phyloP scores from a whole-genome alignment of 306 rosid species.

The Rosa lucieae region DNA sequence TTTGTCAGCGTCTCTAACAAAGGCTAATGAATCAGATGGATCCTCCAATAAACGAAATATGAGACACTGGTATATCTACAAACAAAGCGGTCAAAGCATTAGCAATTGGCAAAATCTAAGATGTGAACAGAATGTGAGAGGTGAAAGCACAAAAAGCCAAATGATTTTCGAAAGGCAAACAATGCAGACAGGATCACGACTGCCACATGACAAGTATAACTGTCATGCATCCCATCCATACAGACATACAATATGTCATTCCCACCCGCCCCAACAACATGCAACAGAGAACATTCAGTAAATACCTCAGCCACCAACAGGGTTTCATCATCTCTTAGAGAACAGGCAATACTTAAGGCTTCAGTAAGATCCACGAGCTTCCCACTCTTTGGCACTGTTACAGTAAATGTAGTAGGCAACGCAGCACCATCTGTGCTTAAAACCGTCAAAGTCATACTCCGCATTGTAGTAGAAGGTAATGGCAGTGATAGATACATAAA shows the following conservation, averaged over 20 bases:
- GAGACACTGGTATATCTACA: constrained; percentile 53
- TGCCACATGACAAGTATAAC: not conserved
- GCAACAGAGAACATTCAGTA: constrained; percentile 21
- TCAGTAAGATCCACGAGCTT: constrained; percentile 56
- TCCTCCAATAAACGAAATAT: constrained; percentile 47
- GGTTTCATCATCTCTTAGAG: constrained; percentile 64
- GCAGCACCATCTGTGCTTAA: constrained; percentile 56
- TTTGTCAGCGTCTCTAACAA: constrained; percentile 67
- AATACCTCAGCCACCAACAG: constrained; percentile 79
- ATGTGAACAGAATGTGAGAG: not conserved
- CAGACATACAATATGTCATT: not conserved
- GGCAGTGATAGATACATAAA: constrained; percentile 89
- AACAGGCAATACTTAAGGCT: constrained; percentile 60
- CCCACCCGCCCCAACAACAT: not conserved
- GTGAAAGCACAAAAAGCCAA: not conserved
- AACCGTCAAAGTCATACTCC: constrained; percentile 73
- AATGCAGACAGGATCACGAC: constrained; percentile 1
- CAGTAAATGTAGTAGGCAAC: constrained; percentile 45
- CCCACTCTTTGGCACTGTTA: constrained; percentile 58
- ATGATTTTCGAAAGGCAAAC: not conserved
- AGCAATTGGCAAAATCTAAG: constrained; percentile 6
- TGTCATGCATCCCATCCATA: not conserved
- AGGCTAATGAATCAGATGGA: constrained; percentile 52
- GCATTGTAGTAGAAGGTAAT: constrained; percentile 64
- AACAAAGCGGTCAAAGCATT: not conserved